A percentile compares a stretch with the other conserved stretches of the same genome.
phyloP scores from a whole-genome alignment of 2,329 filamentous ascomycete genomes.

The Aspergillus vadensis region DNA sequence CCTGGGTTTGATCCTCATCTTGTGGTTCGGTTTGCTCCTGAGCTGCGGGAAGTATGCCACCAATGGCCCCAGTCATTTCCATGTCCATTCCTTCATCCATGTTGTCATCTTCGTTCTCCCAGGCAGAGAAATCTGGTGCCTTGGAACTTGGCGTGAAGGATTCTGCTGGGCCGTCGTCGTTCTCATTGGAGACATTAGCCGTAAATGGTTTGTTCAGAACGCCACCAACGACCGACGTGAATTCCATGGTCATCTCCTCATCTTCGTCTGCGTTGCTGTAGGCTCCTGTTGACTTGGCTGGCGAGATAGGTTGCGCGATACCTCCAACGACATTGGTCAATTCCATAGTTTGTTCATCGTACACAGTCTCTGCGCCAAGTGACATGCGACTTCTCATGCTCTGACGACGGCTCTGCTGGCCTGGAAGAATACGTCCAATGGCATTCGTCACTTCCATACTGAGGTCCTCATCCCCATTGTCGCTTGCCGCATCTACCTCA shows the following conservation, averaged over 20 bases:
- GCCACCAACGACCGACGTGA: slow-evolving; percentile 49
- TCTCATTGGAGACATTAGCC: slow-evolving; percentile 14
- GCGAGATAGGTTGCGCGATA: slow-evolving; percentile 33
- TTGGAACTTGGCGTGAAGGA: slow-evolving; percentile 22
- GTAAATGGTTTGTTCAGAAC: slow-evolving; percentile 35
- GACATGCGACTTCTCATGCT: slow-evolving; percentile 48
- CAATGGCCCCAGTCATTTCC: slow-evolving; percentile 60
- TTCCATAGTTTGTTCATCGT: slow-evolving; percentile 52
- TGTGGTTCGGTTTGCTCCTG: slow-evolving; percentile 42
- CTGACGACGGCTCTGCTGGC: slow-evolving; percentile 35
- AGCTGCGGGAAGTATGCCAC: slow-evolving; percentile 46
- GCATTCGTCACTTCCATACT: slow-evolving; percentile 93
- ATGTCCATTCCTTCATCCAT: slow-evolving; percentile 50
- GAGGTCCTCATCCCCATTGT: slow-evolving; percentile 66
- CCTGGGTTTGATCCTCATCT: slow-evolving; percentile 53
- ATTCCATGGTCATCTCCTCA: slow-evolving; percentile 53
- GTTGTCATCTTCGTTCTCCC: slow-evolving; percentile 32
- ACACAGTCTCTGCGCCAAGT: slow-evolving; percentile 46
- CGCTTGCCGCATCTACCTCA: slow-evolving; percentile 32
- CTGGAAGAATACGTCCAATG: slow-evolving; percentile 74
- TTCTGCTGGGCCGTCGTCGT: slow-evolving; percentile 12
- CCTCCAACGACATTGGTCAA: slow-evolving; percentile 49
- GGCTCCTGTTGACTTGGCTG: slow-evolving; percentile 29
- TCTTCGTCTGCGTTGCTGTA: slow-evolving; percentile 40
- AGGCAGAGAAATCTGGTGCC: slow-evolving; percentile 25